These are phyloP conservation scores for Didymella segeticola DNA, from an alignment of 2,329 filamentous ascomycete genomes.

Conservation along the genomic window DNA sequence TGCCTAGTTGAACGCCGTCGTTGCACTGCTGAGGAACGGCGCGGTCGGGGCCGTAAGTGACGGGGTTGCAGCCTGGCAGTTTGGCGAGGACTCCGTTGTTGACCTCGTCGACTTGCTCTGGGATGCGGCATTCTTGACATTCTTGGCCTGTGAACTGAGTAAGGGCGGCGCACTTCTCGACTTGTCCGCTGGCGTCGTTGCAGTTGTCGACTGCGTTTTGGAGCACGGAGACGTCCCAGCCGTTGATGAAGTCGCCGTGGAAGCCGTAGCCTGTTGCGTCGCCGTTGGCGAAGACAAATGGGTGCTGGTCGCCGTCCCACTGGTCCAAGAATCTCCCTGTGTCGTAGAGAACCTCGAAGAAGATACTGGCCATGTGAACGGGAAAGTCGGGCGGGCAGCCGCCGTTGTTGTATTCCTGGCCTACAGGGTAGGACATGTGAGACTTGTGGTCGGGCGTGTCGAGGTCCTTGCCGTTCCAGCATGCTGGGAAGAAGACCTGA, in stretches of 20 bases:
- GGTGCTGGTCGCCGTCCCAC: slow-evolving; percentile 53
- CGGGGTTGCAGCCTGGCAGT: slow-evolving; percentile 64
- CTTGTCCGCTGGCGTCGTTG: slow-evolving; percentile 52
- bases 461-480: slow-evolving; percentile 69
- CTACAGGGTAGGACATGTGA: slow-evolving; percentile 67
- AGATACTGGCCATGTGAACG: slow-evolving; percentile 62
- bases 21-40: slow-evolving; percentile 48
- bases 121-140: slow-evolving; percentile 60
- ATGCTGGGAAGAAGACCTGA: slow-evolving; percentile 75
- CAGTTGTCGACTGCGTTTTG: slow-evolving; percentile 73
- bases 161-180: slow-evolving; percentile 54
- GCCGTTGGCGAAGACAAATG: slow-evolving; percentile 69
- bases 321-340: slow-evolving; percentile 58
- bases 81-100: slow-evolving; percentile 55
- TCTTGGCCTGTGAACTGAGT: slow-evolving; percentile 53
- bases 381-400: slow-evolving; percentile 62
- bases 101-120: slow-evolving; percentile 53
- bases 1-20: slow-evolving; percentile 15
- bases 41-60: slow-evolving; percentile 46
- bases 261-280: slow-evolving; percentile 73
- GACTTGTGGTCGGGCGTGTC: slow-evolving; percentile 66
- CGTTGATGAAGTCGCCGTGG: slow-evolving; percentile 75
- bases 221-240: slow-evolving; percentile 70
- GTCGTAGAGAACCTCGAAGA: slow-evolving; percentile 65
- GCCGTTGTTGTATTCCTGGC: slow-evolving; percentile 55